Conservation (phyloP, 345 rosid species). For the Acer saccharum region DNA sequence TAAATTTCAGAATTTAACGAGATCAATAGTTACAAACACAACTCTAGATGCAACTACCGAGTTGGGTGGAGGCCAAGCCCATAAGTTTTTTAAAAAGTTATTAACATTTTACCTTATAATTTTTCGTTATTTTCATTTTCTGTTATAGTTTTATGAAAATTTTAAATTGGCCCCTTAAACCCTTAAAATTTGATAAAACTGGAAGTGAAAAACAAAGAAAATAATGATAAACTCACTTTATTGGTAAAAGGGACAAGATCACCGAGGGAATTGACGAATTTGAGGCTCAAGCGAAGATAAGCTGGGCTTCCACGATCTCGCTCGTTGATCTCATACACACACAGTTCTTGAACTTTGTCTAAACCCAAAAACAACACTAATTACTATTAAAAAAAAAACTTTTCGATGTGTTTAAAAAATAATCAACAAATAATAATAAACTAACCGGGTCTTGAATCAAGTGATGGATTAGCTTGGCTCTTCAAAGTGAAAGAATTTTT, state of each 20-base stretch:
- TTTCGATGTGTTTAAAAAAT: no score
- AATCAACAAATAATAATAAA: not conserved
- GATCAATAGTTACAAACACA: no score
- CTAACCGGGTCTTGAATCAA: not conserved
- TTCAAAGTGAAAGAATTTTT: not conserved
- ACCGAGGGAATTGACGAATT: slow-evolving; percentile 31
- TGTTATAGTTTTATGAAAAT: no score
- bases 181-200: no score
- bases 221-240: slow-evolving; percentile 23
- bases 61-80: no score
- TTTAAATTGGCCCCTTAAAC: no score
- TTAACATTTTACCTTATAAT: no score
- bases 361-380: not conserved
- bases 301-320: slow-evolving; percentile 57
- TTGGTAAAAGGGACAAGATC: slow-evolving; percentile 58
- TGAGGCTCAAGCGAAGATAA: slow-evolving; percentile 31
- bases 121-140: no score
- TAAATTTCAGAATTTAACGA: no score
- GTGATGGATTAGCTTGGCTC: not conserved
- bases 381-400: not conserved
- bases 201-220: no score
- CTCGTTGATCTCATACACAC: slow-evolving; percentile 59
- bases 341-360: slow-evolving; percentile 49
- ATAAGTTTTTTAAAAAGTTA: no score
- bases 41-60: no score